Evolutionary conservation across 495 filamentous ascomycete species (phyloP), one percentile per base, ranked within the genome.

Genomic region (Hypoxylon crocopeplum): DNA sequence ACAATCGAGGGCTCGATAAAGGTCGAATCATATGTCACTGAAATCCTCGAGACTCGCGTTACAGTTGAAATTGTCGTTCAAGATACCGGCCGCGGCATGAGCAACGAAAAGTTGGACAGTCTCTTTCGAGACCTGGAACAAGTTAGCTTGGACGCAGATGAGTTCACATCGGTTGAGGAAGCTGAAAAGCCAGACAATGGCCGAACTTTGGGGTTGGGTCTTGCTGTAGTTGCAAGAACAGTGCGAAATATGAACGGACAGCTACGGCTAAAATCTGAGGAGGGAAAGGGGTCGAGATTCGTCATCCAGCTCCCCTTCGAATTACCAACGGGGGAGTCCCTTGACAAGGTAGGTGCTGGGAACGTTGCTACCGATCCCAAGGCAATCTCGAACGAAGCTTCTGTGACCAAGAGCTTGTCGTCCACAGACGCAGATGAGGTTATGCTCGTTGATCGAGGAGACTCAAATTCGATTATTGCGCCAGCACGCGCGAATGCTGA

Each of bases 241-340:
- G 77, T 97, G 16, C 82, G 84, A n/a, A 96, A 90, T 63, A 93
- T 96, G 88, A 86, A 93, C 48, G 93, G 93, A 0, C 93, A 97
- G 56, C 71, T 98, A 15, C 84, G 90, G 17, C 77, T 98, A 5
- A 95, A 92, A 60, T 96, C 92, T 0, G 91, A 96, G 69, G 83
- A 88, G 69, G 89, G 90, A 0, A 90, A 88, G 64, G 93, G 93
- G 1, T 93, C 92, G 24, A 81, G 88, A 22, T 95, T 98, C 62
- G 81, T 88, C 15, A 83, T 93, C 11, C 83, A 85, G 50, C 67
- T 93, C 30, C 86, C 85, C 3, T 90, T 93, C 49, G 75, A 83
- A 5, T 60, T 92, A 3, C 84, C 88, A 0, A 67, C 75, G 1
- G 74, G 77, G 6, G 77, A 81, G 27, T 50, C 64, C 7, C 55